Percentiles rank a stretch among this genome's conserved stretches.
Evolutionary conservation across 768 basidiomycete genomes (phyloP).

Genomic region (Tricholoma hemisulphureum): DNA sequence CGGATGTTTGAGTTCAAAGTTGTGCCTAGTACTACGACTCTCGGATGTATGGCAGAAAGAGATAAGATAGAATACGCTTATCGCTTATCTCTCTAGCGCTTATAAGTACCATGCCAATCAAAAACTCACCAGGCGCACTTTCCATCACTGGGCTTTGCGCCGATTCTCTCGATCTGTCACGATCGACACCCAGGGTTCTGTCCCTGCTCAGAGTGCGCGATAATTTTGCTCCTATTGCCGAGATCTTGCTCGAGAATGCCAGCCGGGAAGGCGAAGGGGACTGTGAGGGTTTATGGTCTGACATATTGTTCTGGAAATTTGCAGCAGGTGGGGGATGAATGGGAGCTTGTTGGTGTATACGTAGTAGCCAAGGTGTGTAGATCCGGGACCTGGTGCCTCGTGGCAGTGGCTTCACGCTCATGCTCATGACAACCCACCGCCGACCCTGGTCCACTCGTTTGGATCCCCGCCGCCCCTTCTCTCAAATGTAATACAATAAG

Average conservation of each 20-base stretch:
- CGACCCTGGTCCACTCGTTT: too few species aligned
- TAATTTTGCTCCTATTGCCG: background rate
- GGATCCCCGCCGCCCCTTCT: too few species aligned
- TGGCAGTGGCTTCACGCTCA: too few species aligned
- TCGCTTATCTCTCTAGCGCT: background rate
- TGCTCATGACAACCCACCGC: too few species aligned
- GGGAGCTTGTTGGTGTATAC: background rate
- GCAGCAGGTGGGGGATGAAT: background rate
- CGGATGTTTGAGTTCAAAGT: background rate
- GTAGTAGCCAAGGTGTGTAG: background rate
- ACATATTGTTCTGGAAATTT: background rate
- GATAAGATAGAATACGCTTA: constrained; percentile 4
- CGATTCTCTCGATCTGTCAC: background rate
- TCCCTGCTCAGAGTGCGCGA: background rate
- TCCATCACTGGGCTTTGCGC: background rate
- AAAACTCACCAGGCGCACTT: background rate
- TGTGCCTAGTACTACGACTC: background rate
- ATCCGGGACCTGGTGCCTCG: background rate
- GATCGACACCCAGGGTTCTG: background rate
- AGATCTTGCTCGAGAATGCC: background rate
- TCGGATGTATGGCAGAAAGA: background rate
- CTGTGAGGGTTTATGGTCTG: background rate
- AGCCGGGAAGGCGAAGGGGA: background rate
- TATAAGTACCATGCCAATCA: background rate
- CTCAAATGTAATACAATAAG: too few species aligned